These are phyloP conservation scores for Verticillium klebahnii DNA, from an alignment of 2,329 filamentous ascomycete genomes.

Conservation along the genomic window DNA sequence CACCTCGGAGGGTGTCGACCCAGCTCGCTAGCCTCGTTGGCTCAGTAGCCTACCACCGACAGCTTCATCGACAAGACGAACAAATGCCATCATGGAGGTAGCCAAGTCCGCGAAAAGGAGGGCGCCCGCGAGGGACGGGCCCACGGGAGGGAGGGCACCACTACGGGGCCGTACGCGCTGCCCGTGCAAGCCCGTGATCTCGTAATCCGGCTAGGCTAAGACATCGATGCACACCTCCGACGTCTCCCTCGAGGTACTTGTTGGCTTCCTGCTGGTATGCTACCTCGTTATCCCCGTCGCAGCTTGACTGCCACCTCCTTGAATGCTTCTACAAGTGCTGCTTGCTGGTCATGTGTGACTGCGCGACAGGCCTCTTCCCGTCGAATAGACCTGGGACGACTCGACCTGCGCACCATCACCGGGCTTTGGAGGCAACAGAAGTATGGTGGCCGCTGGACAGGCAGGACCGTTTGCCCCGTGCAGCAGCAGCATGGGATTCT, in stretches of 20 bases:
- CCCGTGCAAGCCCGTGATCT: conserved; percentile 2
- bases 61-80: neutral
- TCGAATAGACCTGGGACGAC: neutral
- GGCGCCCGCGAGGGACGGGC: neutral
- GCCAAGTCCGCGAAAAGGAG: neutral
- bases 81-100: neutral
- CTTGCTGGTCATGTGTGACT: neutral
- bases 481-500: neutral
- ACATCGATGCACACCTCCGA: conserved; percentile 1
- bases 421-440: neutral
- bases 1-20: neutral
- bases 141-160: neutral
- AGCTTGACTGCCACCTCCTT: neutral
- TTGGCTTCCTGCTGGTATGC: neutral
- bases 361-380: neutral
- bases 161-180: neutral
- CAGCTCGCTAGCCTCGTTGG: neutral
- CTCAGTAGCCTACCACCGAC: neutral
- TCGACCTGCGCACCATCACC: neutral
- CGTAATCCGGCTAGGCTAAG: neutral
- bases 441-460: neutral
- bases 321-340: neutral
- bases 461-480: neutral
- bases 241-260: neutral
- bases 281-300: neutral